These are phyloP conservation scores for Basidiobolus meristosporus DNA, from an alignment of 371 early-diverging fungal species.

Conservation along the genomic window DNA sequence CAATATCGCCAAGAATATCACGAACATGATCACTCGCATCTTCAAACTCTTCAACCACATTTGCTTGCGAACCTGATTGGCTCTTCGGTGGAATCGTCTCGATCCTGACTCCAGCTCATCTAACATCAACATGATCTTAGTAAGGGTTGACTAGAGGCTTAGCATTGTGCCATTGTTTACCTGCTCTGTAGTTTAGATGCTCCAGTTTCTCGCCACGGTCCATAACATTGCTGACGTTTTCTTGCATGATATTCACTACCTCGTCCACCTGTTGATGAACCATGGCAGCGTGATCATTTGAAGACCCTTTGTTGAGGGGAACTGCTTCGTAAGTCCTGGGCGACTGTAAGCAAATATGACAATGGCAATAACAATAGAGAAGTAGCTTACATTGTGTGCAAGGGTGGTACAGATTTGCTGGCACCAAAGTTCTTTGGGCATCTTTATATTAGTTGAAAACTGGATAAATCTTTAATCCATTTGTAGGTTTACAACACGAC, in stretches of 20 bases:
- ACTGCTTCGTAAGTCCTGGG: no score
- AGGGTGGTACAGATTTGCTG: no score
- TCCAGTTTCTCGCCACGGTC: constrained; percentile 81
- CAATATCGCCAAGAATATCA: constrained; percentile 47
- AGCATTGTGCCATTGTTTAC: constrained; percentile 11
- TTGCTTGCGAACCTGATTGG: constrained; percentile 53
- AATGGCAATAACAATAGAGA: no score
- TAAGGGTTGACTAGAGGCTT: no score
- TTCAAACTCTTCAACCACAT: constrained; percentile 95
- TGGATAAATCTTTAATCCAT: no score
- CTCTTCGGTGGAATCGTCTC: constrained; percentile 20
- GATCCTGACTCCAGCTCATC: constrained; percentile 69
- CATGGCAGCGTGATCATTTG: constrained; percentile 17
- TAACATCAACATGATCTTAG: constrained; percentile 2
- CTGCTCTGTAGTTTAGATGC: constrained; percentile 60
- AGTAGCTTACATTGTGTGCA: no score
- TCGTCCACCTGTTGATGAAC: constrained; percentile 79
- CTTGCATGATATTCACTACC: constrained; percentile 89
- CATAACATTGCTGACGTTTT: constrained; percentile 82
- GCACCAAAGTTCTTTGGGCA: no score
- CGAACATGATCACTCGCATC: constrained; percentile 68
- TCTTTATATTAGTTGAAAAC: no score
- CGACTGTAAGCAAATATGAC: no score
- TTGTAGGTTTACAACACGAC: no score
- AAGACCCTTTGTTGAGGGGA: no score